phyloP scores from a whole-genome alignment of 2,329 filamentous ascomycete genomes.

The Arachnomyces sp. region DNA sequence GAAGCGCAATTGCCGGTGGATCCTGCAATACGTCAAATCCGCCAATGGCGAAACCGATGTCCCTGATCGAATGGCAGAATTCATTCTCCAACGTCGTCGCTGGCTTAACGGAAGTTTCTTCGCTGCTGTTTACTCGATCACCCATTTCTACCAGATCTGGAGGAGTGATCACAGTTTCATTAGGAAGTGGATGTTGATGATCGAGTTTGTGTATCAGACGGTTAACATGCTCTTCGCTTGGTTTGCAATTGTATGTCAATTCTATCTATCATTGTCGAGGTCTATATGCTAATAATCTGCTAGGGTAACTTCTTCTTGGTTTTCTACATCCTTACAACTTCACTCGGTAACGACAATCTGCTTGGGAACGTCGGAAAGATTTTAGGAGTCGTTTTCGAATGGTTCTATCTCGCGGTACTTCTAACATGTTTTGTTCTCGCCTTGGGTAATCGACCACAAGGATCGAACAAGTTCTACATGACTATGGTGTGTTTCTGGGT shows the following conservation, averaged over 20 bases:
- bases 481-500: constrained; percentile 99
- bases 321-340: constrained; percentile 91
- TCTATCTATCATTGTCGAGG: background rate
- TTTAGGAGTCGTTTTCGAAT: constrained; percentile 85
- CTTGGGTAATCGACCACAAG: constrained; percentile 88
- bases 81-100: constrained; percentile 89
- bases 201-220: constrained; percentile 92
- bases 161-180: constrained; percentile 81
- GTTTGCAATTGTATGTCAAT: constrained; percentile 69
- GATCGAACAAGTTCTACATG: constrained; percentile 88
- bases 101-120: constrained; percentile 99
- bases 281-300: constrained; percentile 8
- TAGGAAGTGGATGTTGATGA: constrained; percentile 79
- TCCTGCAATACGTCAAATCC: constrained; percentile 96
- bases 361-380: constrained; percentile 71
- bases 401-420: constrained; percentile 85
- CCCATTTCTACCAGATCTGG: constrained; percentile 94
- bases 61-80: constrained; percentile 84
- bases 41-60: constrained; percentile 96
- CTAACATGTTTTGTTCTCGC: constrained; percentile 93
- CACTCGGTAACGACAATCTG: constrained; percentile 61
- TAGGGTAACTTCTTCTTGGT: constrained; percentile 95
- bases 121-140: constrained; percentile 87
- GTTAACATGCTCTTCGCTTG: constrained; percentile 96
- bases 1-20: constrained; percentile 96